Evolutionary conservation across 306 rosid species (phyloP), one percentile per base, ranked within the genome.

Genomic region (Pachyrhizus erosus): DNA sequence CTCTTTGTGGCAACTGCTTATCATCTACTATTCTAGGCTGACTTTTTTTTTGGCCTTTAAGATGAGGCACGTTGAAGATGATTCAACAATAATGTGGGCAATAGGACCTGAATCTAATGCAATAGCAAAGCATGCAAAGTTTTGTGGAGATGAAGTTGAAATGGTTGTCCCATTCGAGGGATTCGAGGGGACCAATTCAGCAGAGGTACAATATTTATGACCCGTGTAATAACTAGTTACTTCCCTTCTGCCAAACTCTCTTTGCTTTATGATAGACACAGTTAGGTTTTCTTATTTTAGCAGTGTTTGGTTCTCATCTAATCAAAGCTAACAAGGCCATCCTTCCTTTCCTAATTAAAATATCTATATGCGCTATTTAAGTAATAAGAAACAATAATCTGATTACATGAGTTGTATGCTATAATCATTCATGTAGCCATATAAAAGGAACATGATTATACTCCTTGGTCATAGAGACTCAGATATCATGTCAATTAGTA

Each of bases 71-170:
- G 91, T 81, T 52, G 89, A 85, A 80, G 97, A 94, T 73, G 95
- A 94, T 86, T 94, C 98, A 23, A 92, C 92, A 21, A 76, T 88
- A 54, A 89, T 92, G 85, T 94, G 97, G 97, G 98, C 95, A n/a
- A 78, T 88, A 75, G 98, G 98, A 70, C 80, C 87, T 0, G 82
- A 90, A 73, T 94, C 91, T 70, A 85, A 87, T 75, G 92, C 89
- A 37, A 90, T 89, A 65, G 97, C 95, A n/a, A 88, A 83, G 76
- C 94, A 85, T 34, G 87, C 85, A 5, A 75, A 73, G 67, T 45
- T 66, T 69, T 88, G 91, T 18, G 98, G 95, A 72, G 83, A 82
- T 84, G 97, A 92, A 78, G 89, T 90, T 68, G 97, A 94, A 87
- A 82, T 94, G 82, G 87, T 87, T 61, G 88, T 94, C 80, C 98